These are phyloP conservation scores for Colletotrichum zoysiae DNA, from an alignment of 2,329 filamentous ascomycete species.

Conservation along the genomic window DNA sequence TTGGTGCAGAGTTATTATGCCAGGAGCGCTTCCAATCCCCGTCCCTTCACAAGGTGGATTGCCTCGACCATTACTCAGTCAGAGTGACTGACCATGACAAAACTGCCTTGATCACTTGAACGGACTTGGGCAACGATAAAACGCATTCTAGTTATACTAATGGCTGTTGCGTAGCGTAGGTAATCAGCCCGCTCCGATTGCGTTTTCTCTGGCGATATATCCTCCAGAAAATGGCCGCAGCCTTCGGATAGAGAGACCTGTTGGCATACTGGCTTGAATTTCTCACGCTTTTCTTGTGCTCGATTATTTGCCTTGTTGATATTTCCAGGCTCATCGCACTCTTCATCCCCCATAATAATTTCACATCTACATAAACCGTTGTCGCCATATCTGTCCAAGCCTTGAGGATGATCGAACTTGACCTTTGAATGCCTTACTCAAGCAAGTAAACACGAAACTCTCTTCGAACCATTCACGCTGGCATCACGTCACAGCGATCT, in stretches of 20 bases:
- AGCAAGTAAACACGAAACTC: too few species aligned
- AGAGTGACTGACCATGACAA: background rate
- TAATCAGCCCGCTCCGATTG: background rate
- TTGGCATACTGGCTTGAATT: background rate
- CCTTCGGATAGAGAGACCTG: background rate
- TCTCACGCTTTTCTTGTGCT: too few species aligned
- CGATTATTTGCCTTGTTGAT: too few species aligned
- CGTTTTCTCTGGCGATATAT: background rate
- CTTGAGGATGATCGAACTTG: background rate
- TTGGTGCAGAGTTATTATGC: background rate
- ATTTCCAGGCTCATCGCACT: too few species aligned
- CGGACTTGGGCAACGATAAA: background rate
- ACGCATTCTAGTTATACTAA: background rate
- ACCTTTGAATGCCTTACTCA: background rate
- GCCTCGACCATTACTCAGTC: background rate
- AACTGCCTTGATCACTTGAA: background rate
- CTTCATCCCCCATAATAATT: too few species aligned
- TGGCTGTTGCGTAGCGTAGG: background rate
- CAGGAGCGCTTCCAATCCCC: background rate
- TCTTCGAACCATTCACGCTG: too few species aligned
- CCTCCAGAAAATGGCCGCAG: background rate
- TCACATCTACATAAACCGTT: too few species aligned
- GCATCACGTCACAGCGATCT: background rate
- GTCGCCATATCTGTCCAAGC: background rate
- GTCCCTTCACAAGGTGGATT: background rate